phyloP scores from a whole-genome alignment of 345 rosid species.

The Linum tenue region DNA sequence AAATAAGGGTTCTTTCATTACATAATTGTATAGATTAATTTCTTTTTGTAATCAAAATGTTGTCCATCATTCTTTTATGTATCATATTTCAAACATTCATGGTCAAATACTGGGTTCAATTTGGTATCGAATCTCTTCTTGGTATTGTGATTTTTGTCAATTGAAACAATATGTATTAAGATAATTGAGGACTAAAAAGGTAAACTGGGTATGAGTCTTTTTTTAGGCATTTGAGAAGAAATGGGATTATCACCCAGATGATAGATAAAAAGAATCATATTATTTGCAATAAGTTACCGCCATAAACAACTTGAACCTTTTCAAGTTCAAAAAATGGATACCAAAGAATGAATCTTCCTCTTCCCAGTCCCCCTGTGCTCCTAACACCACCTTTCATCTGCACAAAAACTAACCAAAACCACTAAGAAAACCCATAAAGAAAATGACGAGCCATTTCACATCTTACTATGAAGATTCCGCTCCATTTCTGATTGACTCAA shows the following conservation, averaged over 20 bases:
- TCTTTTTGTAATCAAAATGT: neutral
- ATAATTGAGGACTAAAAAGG: no score
- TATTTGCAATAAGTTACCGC: slow-evolving; percentile 27
- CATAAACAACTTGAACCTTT: slow-evolving; percentile 18
- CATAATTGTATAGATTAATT: slow-evolving; percentile 5
- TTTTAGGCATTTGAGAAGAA: no score
- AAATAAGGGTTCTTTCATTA: neutral
- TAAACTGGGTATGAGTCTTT: no score
- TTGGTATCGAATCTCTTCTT: no score
- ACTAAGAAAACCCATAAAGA: slow-evolving; percentile 5
- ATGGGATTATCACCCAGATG: no score
- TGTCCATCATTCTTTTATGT: slow-evolving; percentile 14
- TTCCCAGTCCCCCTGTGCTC: slow-evolving; percentile 5
- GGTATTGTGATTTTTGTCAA: no score
- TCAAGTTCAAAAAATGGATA: slow-evolving; percentile 25
- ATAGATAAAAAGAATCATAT: slow-evolving; percentile 24
- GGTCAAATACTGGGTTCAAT: no score
- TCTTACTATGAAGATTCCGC: slow-evolving; percentile 33
- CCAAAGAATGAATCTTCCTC: slow-evolving; percentile 38
- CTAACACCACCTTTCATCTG: slow-evolving; percentile 16
- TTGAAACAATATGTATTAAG: neutral
- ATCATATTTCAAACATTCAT: slow-evolving; percentile 4
- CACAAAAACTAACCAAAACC: slow-evolving; percentile 25
- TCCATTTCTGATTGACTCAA: slow-evolving; percentile 78
- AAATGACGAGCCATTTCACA: neutral